Base-by-base conservation (phyloP, 371 early-diverging fungal species). In the Mucor ambiguus region DNA sequence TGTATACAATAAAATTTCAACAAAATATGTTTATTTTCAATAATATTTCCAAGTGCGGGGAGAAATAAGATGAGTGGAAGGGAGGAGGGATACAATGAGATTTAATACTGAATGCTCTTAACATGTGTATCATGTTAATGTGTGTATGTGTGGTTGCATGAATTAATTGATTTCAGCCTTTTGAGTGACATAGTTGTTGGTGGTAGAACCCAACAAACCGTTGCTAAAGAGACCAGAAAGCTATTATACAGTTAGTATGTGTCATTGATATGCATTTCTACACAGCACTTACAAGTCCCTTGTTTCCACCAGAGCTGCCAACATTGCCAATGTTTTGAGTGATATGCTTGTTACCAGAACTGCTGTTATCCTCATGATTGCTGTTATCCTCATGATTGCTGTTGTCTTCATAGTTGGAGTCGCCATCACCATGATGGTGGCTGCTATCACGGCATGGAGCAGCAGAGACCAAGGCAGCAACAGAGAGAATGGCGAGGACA, bases 391-490 rank as follows among this genome's bases (percentile, higher is more conserved):
- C 44, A 30, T 60, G 28, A 12, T 60, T 60, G n/a, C 22, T 49
- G 32, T 60, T 41, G 32, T 44, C 46, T 35, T 59, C 52, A 12
- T 52, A 26, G 16, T 35, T 61, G 32, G 29, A 30, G 28, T 41
- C 30, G 28, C 28, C 52, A 28, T 46, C 9, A 22, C 28, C 30
- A 64, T 49, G 46, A 22, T 44, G 30, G 16, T 33, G 33, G 16
- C 38, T 33, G 3, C 16, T 9, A 38, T 58, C 33, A 37, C 26
- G 22, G 11, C 58, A 37, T 11, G 67, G 67, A 33, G 61, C 67
- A 60, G 67, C 67, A 60, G 60, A 38, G 8, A 35, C 61, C n/a
- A 60, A 20, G 29, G 57, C 29, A 60, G 61, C 67, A 55, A 54
- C 18, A 56, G 61, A 60, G 35, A 60, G 56, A 37, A 66, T 54